These are phyloP conservation scores for Vigna unguiculata DNA, from an alignment of 306 rosid species.

Conservation along the genomic window DNA sequence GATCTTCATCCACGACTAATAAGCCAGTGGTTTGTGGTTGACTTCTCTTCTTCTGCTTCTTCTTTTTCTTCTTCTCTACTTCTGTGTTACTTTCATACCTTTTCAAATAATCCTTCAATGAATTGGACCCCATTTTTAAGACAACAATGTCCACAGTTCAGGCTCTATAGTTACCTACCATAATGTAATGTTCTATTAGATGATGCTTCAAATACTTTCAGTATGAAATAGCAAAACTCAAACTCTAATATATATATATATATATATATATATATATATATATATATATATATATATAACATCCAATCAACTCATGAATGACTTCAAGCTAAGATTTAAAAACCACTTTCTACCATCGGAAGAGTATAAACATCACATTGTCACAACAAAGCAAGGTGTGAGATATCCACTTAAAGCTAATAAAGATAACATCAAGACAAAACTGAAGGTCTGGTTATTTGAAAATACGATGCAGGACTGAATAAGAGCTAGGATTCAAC, in stretches of 20 bases:
- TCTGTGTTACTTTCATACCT: constrained; percentile 66
- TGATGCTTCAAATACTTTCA: constrained; percentile 21
- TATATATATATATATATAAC: no score
- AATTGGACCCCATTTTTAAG: constrained; percentile 53
- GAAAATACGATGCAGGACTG: no score
- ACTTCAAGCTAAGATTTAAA: no score
- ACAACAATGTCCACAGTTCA: constrained; percentile 44
- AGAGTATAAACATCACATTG: no score
- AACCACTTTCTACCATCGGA: no score
- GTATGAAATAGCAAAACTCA: background rate
- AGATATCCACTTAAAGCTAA: no score
- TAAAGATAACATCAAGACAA: no score
- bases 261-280: no score
- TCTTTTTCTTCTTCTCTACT: constrained; percentile 61
- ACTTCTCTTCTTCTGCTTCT: constrained; percentile 48
- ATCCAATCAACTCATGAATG: constrained; percentile 25
- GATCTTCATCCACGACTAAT: constrained; percentile 83
- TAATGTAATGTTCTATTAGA: constrained; percentile 21
- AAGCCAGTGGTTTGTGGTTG: constrained; percentile 62
- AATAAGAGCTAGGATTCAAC: no score
- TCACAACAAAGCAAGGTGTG: no score
- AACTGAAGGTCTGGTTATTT: no score
- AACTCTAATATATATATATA: background rate
- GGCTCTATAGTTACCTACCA: constrained; percentile 38
- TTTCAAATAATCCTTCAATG: constrained; percentile 78